These are phyloP conservation scores for Hyphopichia buzzinii DNA, from an alignment of 1,139 yeast species.

Conservation along the genomic window DNA sequence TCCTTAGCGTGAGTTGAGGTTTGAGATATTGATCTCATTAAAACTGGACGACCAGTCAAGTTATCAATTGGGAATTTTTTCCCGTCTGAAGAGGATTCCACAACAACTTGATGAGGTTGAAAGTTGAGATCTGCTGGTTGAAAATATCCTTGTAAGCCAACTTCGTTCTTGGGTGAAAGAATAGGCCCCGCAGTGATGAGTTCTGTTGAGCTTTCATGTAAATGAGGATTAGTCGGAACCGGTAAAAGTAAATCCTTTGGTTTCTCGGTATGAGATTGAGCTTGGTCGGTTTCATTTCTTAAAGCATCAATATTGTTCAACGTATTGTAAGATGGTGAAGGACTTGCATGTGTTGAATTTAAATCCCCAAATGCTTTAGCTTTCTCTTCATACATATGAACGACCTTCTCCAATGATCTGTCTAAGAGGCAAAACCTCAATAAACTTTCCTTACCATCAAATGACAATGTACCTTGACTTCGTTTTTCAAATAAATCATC, in stretches of 20 bases:
- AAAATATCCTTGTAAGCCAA: constrained; percentile 20
- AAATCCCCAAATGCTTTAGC: constrained; percentile 16
- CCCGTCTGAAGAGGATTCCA: constrained; percentile 56
- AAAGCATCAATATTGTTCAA: not conserved
- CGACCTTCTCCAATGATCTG: constrained; percentile 42
- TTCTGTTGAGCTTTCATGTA: constrained; percentile 52
- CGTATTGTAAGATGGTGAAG: constrained; percentile 19
- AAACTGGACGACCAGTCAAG: constrained; percentile 68
- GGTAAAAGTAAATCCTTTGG: not conserved
- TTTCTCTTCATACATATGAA: constrained; percentile 44
- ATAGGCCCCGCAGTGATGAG: constrained; percentile 55
- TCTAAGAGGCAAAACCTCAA: constrained; percentile 45
- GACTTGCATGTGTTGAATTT: constrained; percentile 18
- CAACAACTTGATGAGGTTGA: constrained; percentile 69
- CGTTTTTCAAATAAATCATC: constrained; percentile 39
- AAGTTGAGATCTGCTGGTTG: constrained; percentile 26
- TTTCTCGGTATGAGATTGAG: not conserved
- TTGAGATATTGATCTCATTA: constrained; percentile 61
- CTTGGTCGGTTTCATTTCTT: not conserved
- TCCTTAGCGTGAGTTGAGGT: constrained; percentile 67
- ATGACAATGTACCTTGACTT: constrained; percentile 34
- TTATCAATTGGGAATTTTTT: constrained; percentile 58
- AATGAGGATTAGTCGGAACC: not conserved
- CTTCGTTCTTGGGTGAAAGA: constrained; percentile 41
- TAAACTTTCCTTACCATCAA: constrained; percentile 46